Conservation (phyloP, 768 basidiomycete genomes). For the Atractiella rhizophila region DNA sequence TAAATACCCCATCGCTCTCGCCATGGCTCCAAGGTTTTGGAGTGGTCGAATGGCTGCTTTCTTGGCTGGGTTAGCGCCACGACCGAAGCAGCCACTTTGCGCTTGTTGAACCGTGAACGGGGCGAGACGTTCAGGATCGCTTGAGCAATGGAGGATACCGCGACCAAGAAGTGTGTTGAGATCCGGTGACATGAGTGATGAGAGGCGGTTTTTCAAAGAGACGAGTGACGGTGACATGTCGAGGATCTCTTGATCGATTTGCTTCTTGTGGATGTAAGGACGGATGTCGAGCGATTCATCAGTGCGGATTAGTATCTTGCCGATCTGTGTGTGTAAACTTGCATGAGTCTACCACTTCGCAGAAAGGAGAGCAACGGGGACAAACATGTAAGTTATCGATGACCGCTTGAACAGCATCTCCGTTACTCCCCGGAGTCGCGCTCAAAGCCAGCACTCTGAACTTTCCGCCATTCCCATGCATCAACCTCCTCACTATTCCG, state of each 20-base stretch:
- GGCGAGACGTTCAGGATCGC: too few species aligned
- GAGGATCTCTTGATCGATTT: slow-evolving; percentile 43
- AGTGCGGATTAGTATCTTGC: slow-evolving; percentile 76
- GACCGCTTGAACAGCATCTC: slow-evolving; percentile 64
- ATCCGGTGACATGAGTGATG: too few species aligned
- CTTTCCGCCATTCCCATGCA: slow-evolving; percentile 75
- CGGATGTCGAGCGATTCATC: slow-evolving; percentile 69
- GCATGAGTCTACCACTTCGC: neutral
- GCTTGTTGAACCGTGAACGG: too few species aligned
- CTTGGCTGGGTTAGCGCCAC: too few species aligned
- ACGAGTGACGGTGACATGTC: slow-evolving; percentile 44
- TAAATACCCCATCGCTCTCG: too few species aligned
- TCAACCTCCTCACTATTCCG: slow-evolving; percentile 61
- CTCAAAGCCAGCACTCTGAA: slow-evolving; percentile 81
- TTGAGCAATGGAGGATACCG: too few species aligned
- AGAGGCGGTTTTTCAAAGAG: too few species aligned
- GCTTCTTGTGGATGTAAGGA: slow-evolving; percentile 71
- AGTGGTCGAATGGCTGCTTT: too few species aligned
- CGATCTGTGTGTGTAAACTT: slow-evolving; percentile 28
- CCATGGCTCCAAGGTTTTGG: too few species aligned
- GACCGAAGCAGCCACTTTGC: too few species aligned
- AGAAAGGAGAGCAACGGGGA: neutral
- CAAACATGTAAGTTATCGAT: slow-evolving; percentile 57
- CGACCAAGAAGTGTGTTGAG: too few species aligned
- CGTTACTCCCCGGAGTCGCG: slow-evolving; percentile 70